These are phyloP conservation scores for Ceratorhiza oryzae-sativae DNA, from an alignment of 1,284 basidiomycete species.

Conservation along the genomic window DNA sequence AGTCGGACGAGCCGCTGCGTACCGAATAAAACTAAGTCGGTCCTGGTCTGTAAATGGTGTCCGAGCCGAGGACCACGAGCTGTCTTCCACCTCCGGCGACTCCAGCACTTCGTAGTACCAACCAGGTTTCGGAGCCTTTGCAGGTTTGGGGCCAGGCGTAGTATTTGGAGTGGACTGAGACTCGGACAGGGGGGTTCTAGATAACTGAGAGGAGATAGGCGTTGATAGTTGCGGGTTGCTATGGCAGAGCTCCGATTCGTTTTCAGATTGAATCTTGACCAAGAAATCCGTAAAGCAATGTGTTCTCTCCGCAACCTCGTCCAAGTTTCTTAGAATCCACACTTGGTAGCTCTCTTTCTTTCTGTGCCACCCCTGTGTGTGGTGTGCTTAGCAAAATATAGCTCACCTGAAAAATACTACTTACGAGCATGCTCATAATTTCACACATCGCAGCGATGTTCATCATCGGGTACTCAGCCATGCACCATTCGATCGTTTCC, in stretches of 20 bases:
- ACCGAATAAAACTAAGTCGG: conserved; percentile 15
- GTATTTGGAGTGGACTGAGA: neutral
- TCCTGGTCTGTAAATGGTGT: conserved; percentile 8
- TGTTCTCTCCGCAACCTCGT: conserved; percentile 1
- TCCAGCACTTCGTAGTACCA: neutral
- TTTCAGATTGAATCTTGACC: neutral
- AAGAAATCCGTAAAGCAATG: conserved; percentile 3
- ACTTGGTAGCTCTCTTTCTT: neutral
- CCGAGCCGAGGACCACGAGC: neutral
- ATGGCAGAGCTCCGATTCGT: neutral
- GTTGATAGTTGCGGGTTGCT: neutral
- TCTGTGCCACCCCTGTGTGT: conserved; percentile 13
- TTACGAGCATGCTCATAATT: neutral
- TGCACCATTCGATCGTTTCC: conserved; percentile 28
- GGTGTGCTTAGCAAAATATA: neutral
- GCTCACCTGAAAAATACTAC: neutral
- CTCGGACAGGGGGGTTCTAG: neutral
- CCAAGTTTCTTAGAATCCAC: conserved; percentile 1
- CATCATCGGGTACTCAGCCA: conserved; percentile 16
- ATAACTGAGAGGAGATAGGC: neutral
- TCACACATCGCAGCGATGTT: neutral
- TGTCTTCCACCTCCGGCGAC: neutral
- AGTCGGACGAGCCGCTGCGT: conserved; percentile 25
- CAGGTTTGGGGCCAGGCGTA: neutral
- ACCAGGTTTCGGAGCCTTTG: neutral